phyloP scores from a whole-genome alignment of 306 rosid genomes.

The Acacia acuminata region DNA sequence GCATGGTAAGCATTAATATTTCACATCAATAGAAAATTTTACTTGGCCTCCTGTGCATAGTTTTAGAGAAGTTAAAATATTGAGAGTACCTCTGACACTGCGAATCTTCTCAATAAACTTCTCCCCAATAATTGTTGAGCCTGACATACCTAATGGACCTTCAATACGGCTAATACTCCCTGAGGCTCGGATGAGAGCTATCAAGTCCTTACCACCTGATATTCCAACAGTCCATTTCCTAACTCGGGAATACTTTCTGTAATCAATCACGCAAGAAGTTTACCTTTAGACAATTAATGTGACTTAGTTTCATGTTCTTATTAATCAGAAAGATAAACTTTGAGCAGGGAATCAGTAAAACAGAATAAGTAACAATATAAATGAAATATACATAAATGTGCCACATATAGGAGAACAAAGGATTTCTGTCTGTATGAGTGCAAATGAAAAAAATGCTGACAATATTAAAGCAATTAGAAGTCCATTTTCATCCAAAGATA shows the following conservation, averaged over 20 bases:
- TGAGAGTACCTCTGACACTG: conserved; percentile 71
- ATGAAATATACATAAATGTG: conserved; percentile 9
- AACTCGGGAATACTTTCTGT: conserved; percentile 81
- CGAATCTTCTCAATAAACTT: conserved; percentile 92
- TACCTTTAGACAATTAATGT: conserved; percentile 14
- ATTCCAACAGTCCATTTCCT: conserved; percentile 81
- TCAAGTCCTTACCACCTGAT: conserved; percentile 76
- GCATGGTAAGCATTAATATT: neutral
- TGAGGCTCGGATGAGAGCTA: conserved; percentile 92
- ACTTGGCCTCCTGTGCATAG: conserved; percentile 17
- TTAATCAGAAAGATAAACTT: neutral
- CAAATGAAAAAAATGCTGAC: neutral
- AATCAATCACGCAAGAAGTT: conserved; percentile 23
- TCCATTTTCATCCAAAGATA: neutral
- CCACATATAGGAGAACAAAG: conserved; percentile 11
- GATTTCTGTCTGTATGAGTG: neutral
- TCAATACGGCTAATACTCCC: conserved; percentile 79
- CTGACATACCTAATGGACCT: conserved; percentile 56
- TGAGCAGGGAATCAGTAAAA: conserved; percentile 18
- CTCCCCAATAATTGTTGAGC: conserved; percentile 77
- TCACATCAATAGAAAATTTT: neutral
- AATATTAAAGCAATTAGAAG: neutral
- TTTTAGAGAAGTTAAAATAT: conserved; percentile 29
- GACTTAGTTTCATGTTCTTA: conserved; percentile 18
- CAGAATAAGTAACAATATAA: conserved; percentile 11